Evolutionary conservation across 2,329 filamentous ascomycete species (phyloP).

Genomic region (Fusarium virguliforme): DNA sequence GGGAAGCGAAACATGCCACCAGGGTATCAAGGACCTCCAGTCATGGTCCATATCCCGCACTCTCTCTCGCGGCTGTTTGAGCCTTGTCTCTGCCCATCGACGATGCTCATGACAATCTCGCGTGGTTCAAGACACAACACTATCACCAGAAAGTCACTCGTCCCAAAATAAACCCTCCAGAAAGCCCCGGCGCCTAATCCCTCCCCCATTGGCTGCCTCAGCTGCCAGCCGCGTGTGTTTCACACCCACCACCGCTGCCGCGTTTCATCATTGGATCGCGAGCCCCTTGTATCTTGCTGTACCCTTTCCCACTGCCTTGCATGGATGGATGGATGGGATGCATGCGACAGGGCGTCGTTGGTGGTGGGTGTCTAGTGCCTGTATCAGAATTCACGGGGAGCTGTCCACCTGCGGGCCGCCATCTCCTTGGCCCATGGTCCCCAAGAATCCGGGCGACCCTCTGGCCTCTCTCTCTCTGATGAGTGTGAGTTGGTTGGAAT

Average conservation of each 20-base stretch:
- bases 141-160: background rate
- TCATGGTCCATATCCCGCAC: constrained; percentile 1
- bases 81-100: background rate
- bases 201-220: constrained; percentile 49
- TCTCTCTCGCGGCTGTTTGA: constrained; percentile 12
- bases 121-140: constrained; percentile 14
- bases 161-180: constrained; percentile 24
- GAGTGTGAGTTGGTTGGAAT: constrained; percentile 18
- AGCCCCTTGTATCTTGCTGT: constrained; percentile 33
- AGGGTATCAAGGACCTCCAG: constrained; percentile 15
- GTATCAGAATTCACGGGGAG: constrained; percentile 47
- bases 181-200: constrained; percentile 52
- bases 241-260: constrained; percentile 46
- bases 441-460: constrained; percentile 12
- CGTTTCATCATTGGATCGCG: constrained; percentile 51
- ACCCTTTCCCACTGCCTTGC: constrained; percentile 17
- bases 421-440: constrained; percentile 29
- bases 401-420: constrained; percentile 15
- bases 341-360: constrained; percentile 16
- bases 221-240: constrained; percentile 49
- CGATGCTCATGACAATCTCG: constrained; percentile 21
- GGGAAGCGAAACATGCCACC: constrained; percentile 25
- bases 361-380: constrained; percentile 42
- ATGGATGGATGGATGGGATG: no score
- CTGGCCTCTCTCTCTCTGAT: background rate